These are phyloP conservation scores for Haplosporangium sp. DNA, from an alignment of 371 early-diverging fungal genomes.

Conservation along the genomic window DNA sequence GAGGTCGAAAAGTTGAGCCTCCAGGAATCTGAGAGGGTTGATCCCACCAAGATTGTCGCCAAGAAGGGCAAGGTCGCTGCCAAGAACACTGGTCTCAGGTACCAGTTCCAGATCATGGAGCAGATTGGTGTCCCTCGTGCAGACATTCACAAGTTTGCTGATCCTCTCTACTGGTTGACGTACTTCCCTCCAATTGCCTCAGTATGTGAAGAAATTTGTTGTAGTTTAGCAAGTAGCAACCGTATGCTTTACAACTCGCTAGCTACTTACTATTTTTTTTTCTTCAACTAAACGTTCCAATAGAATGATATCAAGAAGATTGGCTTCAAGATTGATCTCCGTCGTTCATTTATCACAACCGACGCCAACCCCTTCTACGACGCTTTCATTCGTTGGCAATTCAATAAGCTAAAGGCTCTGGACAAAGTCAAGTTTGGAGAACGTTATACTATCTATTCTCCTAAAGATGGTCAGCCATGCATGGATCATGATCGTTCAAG, in stretches of 20 bases:
- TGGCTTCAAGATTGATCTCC: constrained; percentile 98
- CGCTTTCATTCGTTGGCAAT: constrained; percentile 99
- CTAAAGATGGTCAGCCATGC: constrained; percentile 98
- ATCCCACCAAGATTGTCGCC: constrained; percentile 75
- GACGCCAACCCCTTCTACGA: constrained; percentile 99
- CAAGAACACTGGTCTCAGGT: constrained; percentile 87
- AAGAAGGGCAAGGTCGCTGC: constrained; percentile 91
- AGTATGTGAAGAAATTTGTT: constrained; percentile 36
- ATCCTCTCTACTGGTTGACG: constrained; percentile 96
- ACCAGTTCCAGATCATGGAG: constrained; percentile 98
- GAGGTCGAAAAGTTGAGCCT: constrained; percentile 63
- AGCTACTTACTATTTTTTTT: neutral
- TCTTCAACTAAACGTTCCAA: constrained; percentile 10
- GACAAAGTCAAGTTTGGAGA: constrained; percentile 98
- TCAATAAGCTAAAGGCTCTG: constrained; percentile 88
- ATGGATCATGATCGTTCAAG: constrained; percentile 99
- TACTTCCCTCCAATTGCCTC: constrained; percentile 97
- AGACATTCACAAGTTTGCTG: constrained; percentile 96
- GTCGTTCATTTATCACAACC: constrained; percentile 99
- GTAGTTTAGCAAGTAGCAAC: neutral
- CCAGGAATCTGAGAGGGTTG: constrained; percentile 57
- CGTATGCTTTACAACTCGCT: neutral
- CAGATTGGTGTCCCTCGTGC: constrained; percentile 89
- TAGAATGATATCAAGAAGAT: constrained; percentile 85
- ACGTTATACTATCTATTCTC: constrained; percentile 98